Percentiles rank a stretch among this genome's conserved stretches.
phyloP scores from a whole-genome alignment of 192 early-diverging fungal species.

The Coemansia sp. region DNA sequence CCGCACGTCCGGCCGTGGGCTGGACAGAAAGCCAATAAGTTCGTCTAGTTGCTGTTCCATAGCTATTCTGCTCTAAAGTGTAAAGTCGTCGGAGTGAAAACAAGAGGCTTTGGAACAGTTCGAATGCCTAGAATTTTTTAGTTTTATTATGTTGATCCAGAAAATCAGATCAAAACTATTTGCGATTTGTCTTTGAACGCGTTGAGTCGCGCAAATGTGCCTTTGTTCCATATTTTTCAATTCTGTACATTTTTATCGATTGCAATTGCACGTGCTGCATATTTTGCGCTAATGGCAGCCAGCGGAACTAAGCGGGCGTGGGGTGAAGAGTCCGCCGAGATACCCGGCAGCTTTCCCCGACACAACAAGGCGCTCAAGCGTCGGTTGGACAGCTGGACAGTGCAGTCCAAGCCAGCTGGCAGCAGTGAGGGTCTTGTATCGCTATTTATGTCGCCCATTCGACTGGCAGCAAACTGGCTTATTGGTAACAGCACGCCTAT shows the following conservation, averaged over 20 bases:
- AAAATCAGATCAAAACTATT: neutral
- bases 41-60: slow-evolving; percentile 54
- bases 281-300: neutral
- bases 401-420: neutral
- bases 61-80: neutral
- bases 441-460: slow-evolving; percentile 23
- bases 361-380: slow-evolving; percentile 9
- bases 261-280: neutral
- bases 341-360: slow-evolving; percentile 37
- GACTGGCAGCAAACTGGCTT: slow-evolving; percentile 31
- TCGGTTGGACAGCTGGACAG: slow-evolving; percentile 1
- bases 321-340: slow-evolving; percentile 13
- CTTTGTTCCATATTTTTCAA: neutral
- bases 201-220: neutral
- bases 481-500: slow-evolving; percentile 1
- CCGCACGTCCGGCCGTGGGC: slow-evolving; percentile 76
- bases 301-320: slow-evolving; percentile 32
- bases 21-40: slow-evolving; percentile 72
- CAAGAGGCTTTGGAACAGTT: neutral
- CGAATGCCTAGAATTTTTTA: no score
- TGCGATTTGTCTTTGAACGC: neutral
- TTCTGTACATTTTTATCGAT: neutral
- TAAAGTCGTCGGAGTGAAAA: neutral
- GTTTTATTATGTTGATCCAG: neutral
- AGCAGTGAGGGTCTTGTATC: slow-evolving; percentile 15